A percentile compares a stretch with the other conserved stretches of the same genome.
Conservation (phyloP, 1,139 yeast species). For the Protomyces macrosporus region DNA sequence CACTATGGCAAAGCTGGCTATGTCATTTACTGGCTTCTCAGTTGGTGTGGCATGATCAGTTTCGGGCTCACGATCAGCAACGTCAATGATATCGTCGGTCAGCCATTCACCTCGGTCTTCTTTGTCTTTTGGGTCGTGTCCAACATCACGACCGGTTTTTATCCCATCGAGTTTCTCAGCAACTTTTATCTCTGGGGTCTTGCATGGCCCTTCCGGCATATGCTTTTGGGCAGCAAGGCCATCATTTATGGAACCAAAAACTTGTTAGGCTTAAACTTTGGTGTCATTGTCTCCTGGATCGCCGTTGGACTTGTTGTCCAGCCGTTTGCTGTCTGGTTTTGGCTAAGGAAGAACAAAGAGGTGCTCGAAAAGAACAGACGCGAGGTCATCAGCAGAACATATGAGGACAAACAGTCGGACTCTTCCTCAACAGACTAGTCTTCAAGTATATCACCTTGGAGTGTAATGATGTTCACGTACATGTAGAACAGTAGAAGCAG, state of each 20-base stretch:
- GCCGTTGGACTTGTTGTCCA: slow-evolving; percentile 46
- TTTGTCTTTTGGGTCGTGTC: slow-evolving; percentile 52
- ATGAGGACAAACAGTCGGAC: too few relatives aligned
- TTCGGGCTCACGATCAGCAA: slow-evolving; percentile 63
- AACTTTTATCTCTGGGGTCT: slow-evolving; percentile 59
- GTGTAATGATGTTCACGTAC: too few relatives aligned
- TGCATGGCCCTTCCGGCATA: slow-evolving; percentile 60
- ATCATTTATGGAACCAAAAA: slow-evolving; percentile 55
- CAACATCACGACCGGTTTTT: slow-evolving; percentile 58
- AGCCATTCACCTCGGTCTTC: slow-evolving; percentile 58
- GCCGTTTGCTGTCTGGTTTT: slow-evolving; percentile 44
- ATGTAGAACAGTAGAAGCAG: too few relatives aligned
- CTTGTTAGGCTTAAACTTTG: slow-evolving; percentile 54
- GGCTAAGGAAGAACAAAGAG: slow-evolving; percentile 24
- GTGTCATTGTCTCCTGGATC: slow-evolving; percentile 56
- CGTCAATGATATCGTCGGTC: slow-evolving; percentile 48
- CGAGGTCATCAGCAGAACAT: not conserved
- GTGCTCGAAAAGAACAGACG: slow-evolving; percentile 1
- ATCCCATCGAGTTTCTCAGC: slow-evolving; percentile 52
- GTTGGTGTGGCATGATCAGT: slow-evolving; percentile 56
- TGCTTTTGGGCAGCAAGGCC: slow-evolving; percentile 52
- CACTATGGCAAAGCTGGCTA: slow-evolving; percentile 61
- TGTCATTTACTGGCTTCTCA: slow-evolving; percentile 58
- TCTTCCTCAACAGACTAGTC: too few relatives aligned
- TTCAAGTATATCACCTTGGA: too few relatives aligned